phyloP scores from a whole-genome alignment of 2,329 filamentous ascomycete species.

The Neonectria punicea region DNA sequence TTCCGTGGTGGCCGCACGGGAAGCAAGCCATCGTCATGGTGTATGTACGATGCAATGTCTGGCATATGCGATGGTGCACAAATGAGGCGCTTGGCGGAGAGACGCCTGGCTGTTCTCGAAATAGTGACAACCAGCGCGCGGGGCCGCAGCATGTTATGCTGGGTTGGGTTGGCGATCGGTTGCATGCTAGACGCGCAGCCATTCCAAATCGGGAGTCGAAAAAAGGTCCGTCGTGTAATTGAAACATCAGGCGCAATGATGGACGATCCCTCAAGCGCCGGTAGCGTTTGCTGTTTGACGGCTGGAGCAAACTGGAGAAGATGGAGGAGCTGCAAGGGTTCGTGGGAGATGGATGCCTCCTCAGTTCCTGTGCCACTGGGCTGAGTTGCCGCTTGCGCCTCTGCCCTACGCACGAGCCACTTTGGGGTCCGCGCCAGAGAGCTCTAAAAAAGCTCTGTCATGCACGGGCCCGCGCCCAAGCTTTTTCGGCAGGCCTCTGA shows the following conservation, averaged over 20 bases:
- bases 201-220: constrained; percentile 11
- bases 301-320: not conserved
- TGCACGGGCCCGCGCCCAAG: not conserved
- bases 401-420: constrained; percentile 35
- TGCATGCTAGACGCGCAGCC: not conserved
- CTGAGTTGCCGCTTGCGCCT: constrained; percentile 28
- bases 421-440: constrained; percentile 6
- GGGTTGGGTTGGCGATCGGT: constrained; percentile 2
- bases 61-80: not conserved
- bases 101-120: constrained; percentile 6
- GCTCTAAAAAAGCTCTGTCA: constrained; percentile 11
- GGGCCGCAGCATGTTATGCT: constrained; percentile 6
- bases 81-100: not conserved
- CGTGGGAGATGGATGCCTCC: constrained; percentile 13
- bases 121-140: constrained; percentile 15
- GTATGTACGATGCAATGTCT: not conserved
- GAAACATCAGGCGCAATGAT: constrained; percentile 5
- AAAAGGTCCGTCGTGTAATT: constrained; percentile 5
- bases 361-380: constrained; percentile 35
- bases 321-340: not conserved
- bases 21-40: not conserved
- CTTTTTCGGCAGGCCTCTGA: constrained; percentile 15
- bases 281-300: not conserved
- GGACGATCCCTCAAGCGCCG: not conserved
- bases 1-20: not conserved